Evolutionary conservation across 1,284 basidiomycete species (phyloP).

Genomic region (Ceratobasidium papillatum): DNA sequence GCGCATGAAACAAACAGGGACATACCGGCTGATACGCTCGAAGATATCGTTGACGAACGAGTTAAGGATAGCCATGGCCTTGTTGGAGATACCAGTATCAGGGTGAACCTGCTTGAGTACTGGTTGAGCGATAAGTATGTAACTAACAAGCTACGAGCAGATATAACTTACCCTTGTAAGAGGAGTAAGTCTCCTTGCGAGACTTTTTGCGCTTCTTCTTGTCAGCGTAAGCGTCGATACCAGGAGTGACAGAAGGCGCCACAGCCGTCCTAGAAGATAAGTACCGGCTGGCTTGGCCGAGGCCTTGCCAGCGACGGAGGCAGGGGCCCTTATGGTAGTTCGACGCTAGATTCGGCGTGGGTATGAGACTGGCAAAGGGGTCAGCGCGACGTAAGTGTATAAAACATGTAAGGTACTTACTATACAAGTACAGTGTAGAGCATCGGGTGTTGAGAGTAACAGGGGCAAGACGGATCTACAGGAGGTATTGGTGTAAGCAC

Average conservation of each 20-base stretch:
- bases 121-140: conserved; percentile 48
- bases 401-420: too few relatives aligned
- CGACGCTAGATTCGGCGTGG: conserved; percentile 83
- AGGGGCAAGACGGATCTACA: too few relatives aligned
- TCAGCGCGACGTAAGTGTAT: too few relatives aligned
- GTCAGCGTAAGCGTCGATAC: conserved; percentile 60
- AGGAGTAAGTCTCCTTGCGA: too few relatives aligned
- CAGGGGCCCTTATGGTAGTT: conserved; percentile 54
- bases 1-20: too few relatives aligned
- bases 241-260: too few relatives aligned
- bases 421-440: too few relatives aligned
- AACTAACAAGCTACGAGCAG: neutral
- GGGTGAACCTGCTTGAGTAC: conserved; percentile 93
- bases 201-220: conserved; percentile 92
- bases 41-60: conserved; percentile 92
- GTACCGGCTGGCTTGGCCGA: conserved; percentile 60
- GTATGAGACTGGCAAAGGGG: conserved; percentile 50
- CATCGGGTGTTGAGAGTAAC: too few relatives aligned
- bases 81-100: conserved; percentile 96
- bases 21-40: conserved; percentile 78
- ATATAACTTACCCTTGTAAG: conserved; percentile 78
- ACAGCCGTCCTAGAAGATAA: too few relatives aligned
- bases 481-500: neutral
- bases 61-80: conserved; percentile 95
- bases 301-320: conserved; percentile 39